Percentiles rank a stretch among this genome's conserved stretches.
Evolutionary conservation across 768 basidiomycete species (phyloP).

Genomic region (Mycena crocata): DNA sequence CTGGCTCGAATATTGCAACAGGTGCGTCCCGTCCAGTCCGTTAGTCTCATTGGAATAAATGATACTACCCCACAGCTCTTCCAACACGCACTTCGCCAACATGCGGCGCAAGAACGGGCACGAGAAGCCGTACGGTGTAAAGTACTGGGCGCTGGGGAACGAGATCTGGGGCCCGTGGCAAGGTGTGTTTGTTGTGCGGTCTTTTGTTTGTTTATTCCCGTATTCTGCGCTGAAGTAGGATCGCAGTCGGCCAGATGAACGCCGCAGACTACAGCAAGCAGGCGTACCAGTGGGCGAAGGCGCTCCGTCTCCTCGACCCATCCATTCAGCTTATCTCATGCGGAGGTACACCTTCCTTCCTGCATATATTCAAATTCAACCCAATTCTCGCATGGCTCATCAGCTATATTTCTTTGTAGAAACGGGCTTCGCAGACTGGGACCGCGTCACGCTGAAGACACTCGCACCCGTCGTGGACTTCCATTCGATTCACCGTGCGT

Average conservation of each 20-base stretch:
- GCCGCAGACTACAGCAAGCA: conserved; percentile 66
- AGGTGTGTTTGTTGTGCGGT: too few species aligned
- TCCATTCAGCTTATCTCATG: conserved; percentile 66
- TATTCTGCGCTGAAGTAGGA: not conserved
- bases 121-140: conserved; percentile 65
- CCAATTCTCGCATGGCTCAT: not conserved
- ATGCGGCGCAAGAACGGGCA: conserved; percentile 68
- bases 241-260: conserved; percentile 64
- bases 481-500: conserved; percentile 58
- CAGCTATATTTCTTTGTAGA: conserved; percentile 37
- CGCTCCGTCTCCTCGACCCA: conserved; percentile 67
- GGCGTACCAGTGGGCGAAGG: conserved; percentile 73
- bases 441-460: conserved; percentile 52
- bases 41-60: not conserved
- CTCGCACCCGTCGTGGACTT: conserved; percentile 61
- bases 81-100: conserved; percentile 64
- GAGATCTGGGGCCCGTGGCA: conserved; percentile 70
- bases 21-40: conserved; percentile 39
- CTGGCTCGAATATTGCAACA: conserved; percentile 75
- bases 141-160: conserved; percentile 60
- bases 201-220: too few species aligned
- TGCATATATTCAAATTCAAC: not conserved
- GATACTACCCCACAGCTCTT: conserved; percentile 38
- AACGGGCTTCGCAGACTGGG: conserved; percentile 57
- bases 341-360: conserved; percentile 51